Conservation (phyloP, 2,329 filamentous ascomycete species). For the Sarocladiaceae sp. region DNA sequence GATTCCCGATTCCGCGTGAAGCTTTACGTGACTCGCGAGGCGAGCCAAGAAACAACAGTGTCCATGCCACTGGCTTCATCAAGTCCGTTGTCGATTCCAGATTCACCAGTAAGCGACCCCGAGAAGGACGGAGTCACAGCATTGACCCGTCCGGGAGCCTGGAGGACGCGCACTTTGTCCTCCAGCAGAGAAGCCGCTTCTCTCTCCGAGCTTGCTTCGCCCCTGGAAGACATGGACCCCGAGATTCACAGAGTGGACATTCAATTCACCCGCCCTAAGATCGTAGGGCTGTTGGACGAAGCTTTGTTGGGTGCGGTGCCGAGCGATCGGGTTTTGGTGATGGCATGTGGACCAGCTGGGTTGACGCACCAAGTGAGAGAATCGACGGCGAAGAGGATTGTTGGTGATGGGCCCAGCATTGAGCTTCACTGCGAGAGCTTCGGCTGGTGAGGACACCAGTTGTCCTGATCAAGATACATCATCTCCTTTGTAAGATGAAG, state of each 20-base stretch:
- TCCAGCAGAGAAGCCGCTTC: slow-evolving; percentile 13
- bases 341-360: slow-evolving; percentile 39
- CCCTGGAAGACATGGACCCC: background rate
- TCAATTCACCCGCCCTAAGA: slow-evolving; percentile 29
- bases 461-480: no score
- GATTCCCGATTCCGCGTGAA: slow-evolving; percentile 23
- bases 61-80: background rate
- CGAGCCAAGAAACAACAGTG: background rate
- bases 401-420: slow-evolving; percentile 32
- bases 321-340: slow-evolving; percentile 31
- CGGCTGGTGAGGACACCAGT: slow-evolving; percentile 28
- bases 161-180: background rate
- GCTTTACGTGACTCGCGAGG: slow-evolving; percentile 29
- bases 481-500: slow-evolving; percentile 26
- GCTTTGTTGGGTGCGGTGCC: slow-evolving; percentile 20
- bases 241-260: slow-evolving; percentile 18
- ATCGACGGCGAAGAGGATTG: slow-evolving; percentile 32
- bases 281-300: slow-evolving; percentile 26
- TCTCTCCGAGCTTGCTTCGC: slow-evolving; percentile 13
- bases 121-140: slow-evolving; percentile 7
- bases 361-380: slow-evolving; percentile 37
- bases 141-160: background rate
- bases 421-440: slow-evolving; percentile 44
- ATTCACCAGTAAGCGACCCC: background rate
- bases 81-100: background rate